These are phyloP conservation scores for Camptophora hylomeconis DNA, from an alignment of 2,329 filamentous ascomycete genomes.

Conservation along the genomic window DNA sequence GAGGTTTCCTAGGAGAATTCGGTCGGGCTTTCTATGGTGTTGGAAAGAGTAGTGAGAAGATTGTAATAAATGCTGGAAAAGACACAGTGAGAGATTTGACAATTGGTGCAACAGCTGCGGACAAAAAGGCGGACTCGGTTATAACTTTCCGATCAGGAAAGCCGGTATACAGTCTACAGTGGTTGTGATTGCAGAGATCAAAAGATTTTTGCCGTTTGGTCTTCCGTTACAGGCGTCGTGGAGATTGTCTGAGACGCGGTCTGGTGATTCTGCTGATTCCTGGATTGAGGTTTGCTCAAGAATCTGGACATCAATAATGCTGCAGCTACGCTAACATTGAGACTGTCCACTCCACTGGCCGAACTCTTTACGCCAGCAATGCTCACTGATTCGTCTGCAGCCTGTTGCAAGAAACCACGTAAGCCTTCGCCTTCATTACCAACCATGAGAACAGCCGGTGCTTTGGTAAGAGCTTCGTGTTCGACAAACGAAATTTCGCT, in stretches of 20 bases:
- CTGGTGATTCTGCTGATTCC: background rate
- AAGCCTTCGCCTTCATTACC: slow-evolving; percentile 72
- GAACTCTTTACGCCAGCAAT: slow-evolving; percentile 44
- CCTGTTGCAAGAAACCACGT: slow-evolving; percentile 47
- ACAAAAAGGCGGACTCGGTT: slow-evolving; percentile 7
- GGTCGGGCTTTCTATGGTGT: slow-evolving; percentile 8
- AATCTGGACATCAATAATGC: slow-evolving; percentile 24
- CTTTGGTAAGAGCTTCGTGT: slow-evolving; percentile 23
- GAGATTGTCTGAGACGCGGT: slow-evolving; percentile 1
- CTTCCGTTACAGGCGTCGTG: no score
- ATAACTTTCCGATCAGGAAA: slow-evolving; percentile 10
- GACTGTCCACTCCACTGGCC: slow-evolving; percentile 55
- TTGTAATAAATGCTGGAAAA: slow-evolving; percentile 8
- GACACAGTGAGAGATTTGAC: slow-evolving; percentile 8
- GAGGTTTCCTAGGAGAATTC: slow-evolving; percentile 44
- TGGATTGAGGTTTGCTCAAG: slow-evolving; percentile 8
- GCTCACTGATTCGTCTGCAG: slow-evolving; percentile 50
- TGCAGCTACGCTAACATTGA: slow-evolving; percentile 86
- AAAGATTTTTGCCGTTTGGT: background rate
- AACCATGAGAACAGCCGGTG: slow-evolving; percentile 65
- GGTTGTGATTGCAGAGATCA: slow-evolving; percentile 6
- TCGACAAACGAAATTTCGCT: slow-evolving; percentile 25
- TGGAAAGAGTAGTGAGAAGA: slow-evolving; percentile 6
- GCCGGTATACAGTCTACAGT: slow-evolving; percentile 11
- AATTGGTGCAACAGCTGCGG: slow-evolving; percentile 1